Percentiles rank a stretch among this genome's conserved stretches.
Evolutionary conservation across 1,284 basidiomycete species (phyloP).

Genomic region (Coniferiporia weirii): DNA sequence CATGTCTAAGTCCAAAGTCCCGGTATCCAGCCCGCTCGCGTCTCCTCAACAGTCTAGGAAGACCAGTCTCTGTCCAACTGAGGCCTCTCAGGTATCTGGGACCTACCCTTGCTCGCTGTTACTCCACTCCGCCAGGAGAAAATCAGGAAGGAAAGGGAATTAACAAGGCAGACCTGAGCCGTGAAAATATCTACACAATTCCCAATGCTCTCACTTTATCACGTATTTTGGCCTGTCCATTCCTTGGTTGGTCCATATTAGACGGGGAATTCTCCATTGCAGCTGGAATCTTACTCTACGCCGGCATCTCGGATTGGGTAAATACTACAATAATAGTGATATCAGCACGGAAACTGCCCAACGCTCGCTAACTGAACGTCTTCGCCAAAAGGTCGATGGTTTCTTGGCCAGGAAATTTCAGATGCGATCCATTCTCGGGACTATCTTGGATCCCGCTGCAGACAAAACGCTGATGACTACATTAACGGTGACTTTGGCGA

Average conservation of each 20-base stretch:
- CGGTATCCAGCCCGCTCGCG: background rate
- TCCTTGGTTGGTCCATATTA: slow-evolving; percentile 90
- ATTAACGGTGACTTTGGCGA: slow-evolving; percentile 80
- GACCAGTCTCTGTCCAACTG: background rate
- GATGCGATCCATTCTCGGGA: slow-evolving; percentile 86
- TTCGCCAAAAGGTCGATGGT: slow-evolving; percentile 69
- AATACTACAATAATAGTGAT: background rate
- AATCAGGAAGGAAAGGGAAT: background rate
- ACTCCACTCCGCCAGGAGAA: background rate
- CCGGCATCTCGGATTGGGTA: slow-evolving; percentile 88
- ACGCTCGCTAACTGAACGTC: background rate
- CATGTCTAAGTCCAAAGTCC: background rate
- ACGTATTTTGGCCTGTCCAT: slow-evolving; percentile 83
- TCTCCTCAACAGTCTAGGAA: background rate
- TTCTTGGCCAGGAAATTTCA: slow-evolving; percentile 83
- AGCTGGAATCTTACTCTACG: slow-evolving; percentile 79
- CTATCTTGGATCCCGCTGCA: slow-evolving; percentile 94
- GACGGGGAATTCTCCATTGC: slow-evolving; percentile 77
- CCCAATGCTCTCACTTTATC: slow-evolving; percentile 90
- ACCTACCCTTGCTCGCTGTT: background rate
- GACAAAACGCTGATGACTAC: slow-evolving; percentile 98
- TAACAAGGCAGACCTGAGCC: slow-evolving; percentile 22
- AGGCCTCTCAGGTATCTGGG: background rate
- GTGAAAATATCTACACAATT: slow-evolving; percentile 93
- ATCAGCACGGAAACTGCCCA: background rate